Conservation (phyloP, 2,329 filamentous ascomycete genomes). For the Ophiostoma tasmaniense region DNA sequence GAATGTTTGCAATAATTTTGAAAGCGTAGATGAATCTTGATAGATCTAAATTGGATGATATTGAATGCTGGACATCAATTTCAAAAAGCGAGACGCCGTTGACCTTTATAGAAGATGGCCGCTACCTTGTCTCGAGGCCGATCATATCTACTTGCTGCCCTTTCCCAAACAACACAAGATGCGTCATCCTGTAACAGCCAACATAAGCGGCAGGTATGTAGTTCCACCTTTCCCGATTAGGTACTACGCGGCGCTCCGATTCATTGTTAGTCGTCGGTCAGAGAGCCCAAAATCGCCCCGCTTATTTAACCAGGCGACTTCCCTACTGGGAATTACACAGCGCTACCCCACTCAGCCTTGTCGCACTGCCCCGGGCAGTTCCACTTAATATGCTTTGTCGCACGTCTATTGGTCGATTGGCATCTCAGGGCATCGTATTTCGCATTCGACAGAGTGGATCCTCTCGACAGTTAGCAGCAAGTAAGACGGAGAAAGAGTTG, state of each 20-base stretch:
- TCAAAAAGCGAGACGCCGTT: not conserved
- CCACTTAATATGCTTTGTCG: not conserved
- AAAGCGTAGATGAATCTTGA: not conserved
- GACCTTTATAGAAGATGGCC: not conserved
- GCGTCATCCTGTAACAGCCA: not conserved
- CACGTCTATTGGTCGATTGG: not conserved
- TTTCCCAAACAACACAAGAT: not conserved
- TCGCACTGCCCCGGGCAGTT: not conserved
- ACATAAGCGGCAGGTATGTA: not conserved
- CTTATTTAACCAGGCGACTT: slow-evolving; percentile 1
- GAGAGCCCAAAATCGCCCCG: not conserved
- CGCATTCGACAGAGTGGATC: not conserved
- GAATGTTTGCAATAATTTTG: not conserved
- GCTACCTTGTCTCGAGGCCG: not conserved
- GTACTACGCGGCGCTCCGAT: slow-evolving; percentile 1
- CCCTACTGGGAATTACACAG: not conserved
- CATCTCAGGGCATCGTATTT: not conserved
- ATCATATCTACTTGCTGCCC: not conserved
- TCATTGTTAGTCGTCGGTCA: not conserved
- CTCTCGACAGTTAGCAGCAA: not conserved
- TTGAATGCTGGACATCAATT: not conserved
- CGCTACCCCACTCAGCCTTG: slow-evolving; percentile 6
- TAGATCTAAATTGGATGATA: not conserved
- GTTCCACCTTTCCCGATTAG: not conserved
- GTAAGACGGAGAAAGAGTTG: not conserved